phyloP scores from a whole-genome alignment of 352 stramenopile species.

The Plasmopara viticola region DNA sequence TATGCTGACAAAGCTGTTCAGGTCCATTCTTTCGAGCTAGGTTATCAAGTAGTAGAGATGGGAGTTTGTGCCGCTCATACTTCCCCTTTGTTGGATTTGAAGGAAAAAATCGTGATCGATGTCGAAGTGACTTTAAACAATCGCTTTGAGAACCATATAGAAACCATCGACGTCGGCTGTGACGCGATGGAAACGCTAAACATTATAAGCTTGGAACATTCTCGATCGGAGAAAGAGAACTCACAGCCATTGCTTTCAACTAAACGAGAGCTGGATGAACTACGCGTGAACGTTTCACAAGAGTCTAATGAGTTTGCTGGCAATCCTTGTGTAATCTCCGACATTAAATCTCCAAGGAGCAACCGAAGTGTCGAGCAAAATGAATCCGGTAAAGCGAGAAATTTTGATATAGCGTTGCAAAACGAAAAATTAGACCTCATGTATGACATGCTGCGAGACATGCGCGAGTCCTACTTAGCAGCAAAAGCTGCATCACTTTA shows the following conservation, averaged over 20 bases:
- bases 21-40: slow-evolving; percentile 9
- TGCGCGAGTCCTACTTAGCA: slow-evolving; percentile 9
- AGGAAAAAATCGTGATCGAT: neutral
- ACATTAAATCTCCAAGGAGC: neutral
- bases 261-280: neutral
- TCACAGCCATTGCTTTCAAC: neutral
- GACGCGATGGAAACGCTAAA: slow-evolving; percentile 9
- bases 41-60: neutral
- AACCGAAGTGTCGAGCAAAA: neutral
- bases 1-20: slow-evolving; percentile 23
- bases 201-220: neutral
- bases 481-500: neutral
- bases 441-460: slow-evolving; percentile 23
- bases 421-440: slow-evolving; percentile 17
- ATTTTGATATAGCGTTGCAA: neutral
- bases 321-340: neutral
- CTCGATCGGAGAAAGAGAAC: neutral
- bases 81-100: neutral
- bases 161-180: slow-evolving; percentile 12
- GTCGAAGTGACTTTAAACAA: neutral
- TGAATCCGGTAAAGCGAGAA: too few relatives aligned
- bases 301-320: neutral
- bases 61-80: neutral
- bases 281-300: neutral
- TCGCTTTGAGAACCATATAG: neutral